These are phyloP conservation scores for Saturnispora sanitii DNA, from an alignment of 805 yeast species.

Conservation along the genomic window DNA sequence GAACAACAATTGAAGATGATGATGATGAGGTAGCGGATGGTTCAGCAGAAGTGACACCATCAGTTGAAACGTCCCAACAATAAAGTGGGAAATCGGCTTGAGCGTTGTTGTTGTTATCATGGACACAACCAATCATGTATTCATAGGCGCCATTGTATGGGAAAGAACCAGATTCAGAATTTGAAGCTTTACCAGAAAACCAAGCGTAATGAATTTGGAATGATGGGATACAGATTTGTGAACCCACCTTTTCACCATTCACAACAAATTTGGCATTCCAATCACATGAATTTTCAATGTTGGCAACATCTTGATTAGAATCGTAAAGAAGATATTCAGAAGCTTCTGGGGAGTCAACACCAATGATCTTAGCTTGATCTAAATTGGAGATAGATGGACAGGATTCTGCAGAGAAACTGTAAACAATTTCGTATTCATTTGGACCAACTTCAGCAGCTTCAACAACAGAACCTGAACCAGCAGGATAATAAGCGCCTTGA, in stretches of 20 bases:
- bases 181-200: constrained; percentile 19
- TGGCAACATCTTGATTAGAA: constrained; percentile 16
- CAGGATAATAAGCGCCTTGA: constrained; percentile 13
- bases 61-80: constrained; percentile 14
- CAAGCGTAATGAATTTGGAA: constrained; percentile 27
- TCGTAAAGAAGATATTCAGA: constrained; percentile 19
- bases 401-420: constrained; percentile 11
- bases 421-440: constrained; percentile 13
- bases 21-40: background rate
- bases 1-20: background rate
- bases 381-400: constrained; percentile 14
- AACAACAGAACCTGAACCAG: constrained; percentile 13
- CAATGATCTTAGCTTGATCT: constrained; percentile 23
- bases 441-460: constrained; percentile 10
- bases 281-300: constrained; percentile 20
- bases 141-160: constrained; percentile 16
- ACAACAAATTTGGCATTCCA: constrained; percentile 23
- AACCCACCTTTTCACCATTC: constrained; percentile 14
- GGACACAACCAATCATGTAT: constrained; percentile 20
- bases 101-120: constrained; percentile 22
- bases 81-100: constrained; percentile 22
- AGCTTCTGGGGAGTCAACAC: constrained; percentile 22
- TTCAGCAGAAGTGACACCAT: background rate
- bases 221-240: constrained; percentile 17
- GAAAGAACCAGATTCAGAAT: constrained; percentile 11